phyloP scores from a whole-genome alignment of 352 stramenopile genomes.

The Thalassiosira allenii region DNA sequence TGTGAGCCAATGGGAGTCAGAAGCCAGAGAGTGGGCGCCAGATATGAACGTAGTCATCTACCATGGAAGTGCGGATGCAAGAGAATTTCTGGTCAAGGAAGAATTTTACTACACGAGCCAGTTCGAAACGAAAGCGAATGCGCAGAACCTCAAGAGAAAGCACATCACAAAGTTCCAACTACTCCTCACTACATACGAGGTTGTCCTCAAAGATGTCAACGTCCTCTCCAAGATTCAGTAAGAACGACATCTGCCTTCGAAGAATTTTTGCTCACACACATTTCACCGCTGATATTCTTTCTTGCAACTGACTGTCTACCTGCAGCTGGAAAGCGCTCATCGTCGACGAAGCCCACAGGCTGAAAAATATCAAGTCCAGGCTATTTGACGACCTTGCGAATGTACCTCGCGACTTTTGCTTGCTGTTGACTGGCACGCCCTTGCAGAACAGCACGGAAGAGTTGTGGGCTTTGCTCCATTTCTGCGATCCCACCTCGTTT shows the following conservation, averaged over 20 bases:
- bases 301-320: constrained; percentile 88
- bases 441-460: constrained; percentile 98
- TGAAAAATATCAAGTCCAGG: constrained; percentile 96
- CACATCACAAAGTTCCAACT: constrained; percentile 96
- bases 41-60: constrained; percentile 86
- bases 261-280: no score
- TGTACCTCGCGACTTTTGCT: constrained; percentile 88
- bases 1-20: constrained; percentile 97
- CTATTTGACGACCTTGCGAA: constrained; percentile 92
- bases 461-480: constrained; percentile 97
- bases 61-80: constrained; percentile 87
- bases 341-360: constrained; percentile 97
- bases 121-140: constrained; percentile 76
- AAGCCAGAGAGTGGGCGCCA: constrained; percentile 87
- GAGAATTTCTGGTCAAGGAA: constrained; percentile 96
- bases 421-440: constrained; percentile 97
- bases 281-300: background rate
- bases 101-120: constrained; percentile 96
- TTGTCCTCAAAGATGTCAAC: constrained; percentile 93
- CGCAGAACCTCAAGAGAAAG: constrained; percentile 78
- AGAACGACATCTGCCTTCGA: constrained; percentile 33
- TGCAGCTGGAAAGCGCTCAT: constrained; percentile 94
- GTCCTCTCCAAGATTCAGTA: constrained; percentile 90
- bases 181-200: constrained; percentile 99
- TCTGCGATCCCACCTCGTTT: constrained; percentile 92